Conservation (phyloP, 805 yeast genomes). For the Priceomyces fermenticarens region DNA sequence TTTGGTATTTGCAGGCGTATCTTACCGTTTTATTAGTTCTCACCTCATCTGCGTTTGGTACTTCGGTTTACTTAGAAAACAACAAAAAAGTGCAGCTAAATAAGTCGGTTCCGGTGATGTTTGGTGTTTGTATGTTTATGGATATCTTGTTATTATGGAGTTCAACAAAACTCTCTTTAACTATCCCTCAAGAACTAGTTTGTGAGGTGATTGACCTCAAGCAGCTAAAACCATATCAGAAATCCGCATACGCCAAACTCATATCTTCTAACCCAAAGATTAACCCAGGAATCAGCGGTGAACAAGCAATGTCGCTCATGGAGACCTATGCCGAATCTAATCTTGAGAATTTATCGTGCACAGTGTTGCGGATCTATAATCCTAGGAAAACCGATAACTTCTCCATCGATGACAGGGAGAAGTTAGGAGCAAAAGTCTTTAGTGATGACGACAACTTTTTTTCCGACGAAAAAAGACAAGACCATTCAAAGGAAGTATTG, state of each 20-base stretch:
- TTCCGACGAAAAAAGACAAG: not conserved
- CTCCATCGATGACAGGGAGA: not conserved
- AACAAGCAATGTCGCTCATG: constrained; percentile 15
- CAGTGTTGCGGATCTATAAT: constrained; percentile 14
- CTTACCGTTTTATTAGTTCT: constrained; percentile 4
- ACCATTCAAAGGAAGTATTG: constrained; percentile 5
- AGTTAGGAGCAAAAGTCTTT: not conserved
- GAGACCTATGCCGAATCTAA: constrained; percentile 12
- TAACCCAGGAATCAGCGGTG: constrained; percentile 17
- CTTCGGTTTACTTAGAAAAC: constrained; percentile 4
- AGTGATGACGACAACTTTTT: constrained; percentile 2
- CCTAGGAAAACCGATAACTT: constrained; percentile 4
- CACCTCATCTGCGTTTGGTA: constrained; percentile 3
- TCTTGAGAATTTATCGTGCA: constrained; percentile 11
- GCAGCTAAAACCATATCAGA: constrained; percentile 12
- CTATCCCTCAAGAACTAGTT: constrained; percentile 7
- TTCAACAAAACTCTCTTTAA: constrained; percentile 5
- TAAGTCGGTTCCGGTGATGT: constrained; percentile 2
- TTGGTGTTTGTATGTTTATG: constrained; percentile 3
- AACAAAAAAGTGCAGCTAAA: too few species aligned
- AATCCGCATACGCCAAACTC: constrained; percentile 16
- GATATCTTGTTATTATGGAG: not conserved
- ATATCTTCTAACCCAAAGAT: constrained; percentile 13
- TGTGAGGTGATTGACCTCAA: constrained; percentile 14
- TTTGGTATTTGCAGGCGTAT: constrained; percentile 5